Evolutionary conservation across 1,284 basidiomycete species (phyloP).

Genomic region (Porodaedalea pini): DNA sequence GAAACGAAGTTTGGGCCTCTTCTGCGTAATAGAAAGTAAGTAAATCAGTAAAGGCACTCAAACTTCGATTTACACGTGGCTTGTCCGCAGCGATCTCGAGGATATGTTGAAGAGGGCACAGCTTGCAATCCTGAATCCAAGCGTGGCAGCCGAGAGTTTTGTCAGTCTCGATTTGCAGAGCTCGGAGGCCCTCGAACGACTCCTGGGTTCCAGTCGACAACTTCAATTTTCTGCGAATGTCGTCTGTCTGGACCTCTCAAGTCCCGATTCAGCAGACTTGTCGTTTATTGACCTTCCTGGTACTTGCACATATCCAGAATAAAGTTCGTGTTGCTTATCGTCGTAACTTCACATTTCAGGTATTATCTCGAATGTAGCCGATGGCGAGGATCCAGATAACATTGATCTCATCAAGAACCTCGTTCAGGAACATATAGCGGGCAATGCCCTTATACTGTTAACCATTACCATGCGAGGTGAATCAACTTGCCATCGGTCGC

Average conservation of each 20-base stretch:
- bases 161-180: slow-evolving; percentile 26
- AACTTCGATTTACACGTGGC: too few relatives aligned
- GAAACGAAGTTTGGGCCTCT: slow-evolving; percentile 37
- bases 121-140: slow-evolving; percentile 40
- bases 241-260: slow-evolving; percentile 42
- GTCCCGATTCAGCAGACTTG: slow-evolving; percentile 42
- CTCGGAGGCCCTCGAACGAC: neutral
- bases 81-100: too few relatives aligned
- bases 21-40: slow-evolving; percentile 35
- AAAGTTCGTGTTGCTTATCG: too few relatives aligned
- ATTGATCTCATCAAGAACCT: slow-evolving; percentile 37
- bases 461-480: slow-evolving; percentile 39
- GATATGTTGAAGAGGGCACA: slow-evolving; percentile 48
- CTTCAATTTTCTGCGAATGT: slow-evolving; percentile 42
- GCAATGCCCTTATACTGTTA: slow-evolving; percentile 39
- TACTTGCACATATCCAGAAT: slow-evolving; percentile 23
- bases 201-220: slow-evolving; percentile 10
- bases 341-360: slow-evolving; percentile 19
- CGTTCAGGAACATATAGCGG: slow-evolving; percentile 34
- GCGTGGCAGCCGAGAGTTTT: slow-evolving; percentile 24
- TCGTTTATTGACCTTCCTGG: slow-evolving; percentile 46
- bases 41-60: too few relatives aligned
- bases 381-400: slow-evolving; percentile 28
- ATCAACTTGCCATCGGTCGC: neutral
- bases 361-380: slow-evolving; percentile 34